These are phyloP conservation scores for Nyssa sinensis DNA, from an alignment of 148 eudicot species.

Conservation along the genomic window DNA sequence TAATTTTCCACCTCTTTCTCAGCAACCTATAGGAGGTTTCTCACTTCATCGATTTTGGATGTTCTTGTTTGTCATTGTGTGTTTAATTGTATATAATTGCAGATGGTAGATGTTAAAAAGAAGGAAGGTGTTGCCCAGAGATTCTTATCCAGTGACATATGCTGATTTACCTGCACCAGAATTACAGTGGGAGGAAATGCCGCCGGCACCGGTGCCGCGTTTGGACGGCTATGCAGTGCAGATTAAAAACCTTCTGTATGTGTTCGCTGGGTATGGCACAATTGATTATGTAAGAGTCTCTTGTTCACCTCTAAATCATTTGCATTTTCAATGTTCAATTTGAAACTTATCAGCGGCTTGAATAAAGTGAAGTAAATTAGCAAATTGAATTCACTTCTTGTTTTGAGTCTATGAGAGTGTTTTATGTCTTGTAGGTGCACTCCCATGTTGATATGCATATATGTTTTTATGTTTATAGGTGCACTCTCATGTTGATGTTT, in stretches of 20 bases:
- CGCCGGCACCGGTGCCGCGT: conserved; percentile 44
- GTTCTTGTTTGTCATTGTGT: not conserved
- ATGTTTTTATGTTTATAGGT: conserved; percentile 16
- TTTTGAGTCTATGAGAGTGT: not conserved
- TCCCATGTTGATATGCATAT: conserved; percentile 40
- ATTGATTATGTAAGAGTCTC: conserved; percentile 33
- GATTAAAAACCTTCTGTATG: conserved; percentile 36
- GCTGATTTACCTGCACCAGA: conserved; percentile 41
- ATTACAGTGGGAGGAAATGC: conserved; percentile 42
- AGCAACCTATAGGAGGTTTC: no score
- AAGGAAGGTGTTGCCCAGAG: conserved; percentile 6
- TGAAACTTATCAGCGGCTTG: not conserved
- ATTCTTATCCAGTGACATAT: conserved; percentile 24
- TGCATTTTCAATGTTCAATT: not conserved
- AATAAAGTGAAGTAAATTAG: not conserved
- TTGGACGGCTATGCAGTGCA: conserved; percentile 44
- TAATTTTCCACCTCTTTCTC: no score
- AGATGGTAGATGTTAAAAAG: conserved; percentile 19
- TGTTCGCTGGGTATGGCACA: conserved; percentile 37
- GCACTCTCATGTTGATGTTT: conserved; percentile 43
- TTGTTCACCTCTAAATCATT: not conserved
- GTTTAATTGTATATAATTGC: not conserved
- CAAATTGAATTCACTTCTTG: not conserved
- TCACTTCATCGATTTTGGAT: not conserved
- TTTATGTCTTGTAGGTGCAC: conserved; percentile 17